Conservation (phyloP, 352 stramenopile species). For the Phytophthora foliorum region DNA sequence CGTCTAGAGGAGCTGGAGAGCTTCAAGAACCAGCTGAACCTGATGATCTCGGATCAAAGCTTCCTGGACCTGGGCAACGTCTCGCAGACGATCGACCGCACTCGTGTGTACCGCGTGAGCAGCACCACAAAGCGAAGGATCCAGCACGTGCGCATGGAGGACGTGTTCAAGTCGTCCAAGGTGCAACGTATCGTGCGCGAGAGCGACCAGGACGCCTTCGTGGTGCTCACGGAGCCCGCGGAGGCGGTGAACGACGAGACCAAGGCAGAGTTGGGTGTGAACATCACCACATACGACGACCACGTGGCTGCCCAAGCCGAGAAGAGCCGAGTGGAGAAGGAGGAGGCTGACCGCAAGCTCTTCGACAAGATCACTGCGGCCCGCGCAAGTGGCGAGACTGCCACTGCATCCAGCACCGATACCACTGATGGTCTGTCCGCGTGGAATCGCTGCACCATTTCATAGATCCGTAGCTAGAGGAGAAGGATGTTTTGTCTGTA, state of each 20-base stretch:
- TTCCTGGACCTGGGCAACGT: conserved; percentile 67
- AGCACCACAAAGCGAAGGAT: conserved; percentile 72
- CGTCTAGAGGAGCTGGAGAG: conserved; percentile 57
- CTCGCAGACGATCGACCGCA: conserved; percentile 72
- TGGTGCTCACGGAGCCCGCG: conserved; percentile 48
- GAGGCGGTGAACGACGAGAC: conserved; percentile 47
- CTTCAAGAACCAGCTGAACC: conserved; percentile 81
- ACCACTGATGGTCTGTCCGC: conserved; percentile 32
- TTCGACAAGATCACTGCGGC: conserved; percentile 40
- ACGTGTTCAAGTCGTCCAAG: conserved; percentile 71
- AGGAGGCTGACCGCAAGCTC: conserved; percentile 42
- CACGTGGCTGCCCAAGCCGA: conserved; percentile 46
- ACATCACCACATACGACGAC: conserved; percentile 64
- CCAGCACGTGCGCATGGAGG: conserved; percentile 71
- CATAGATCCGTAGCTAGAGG: conserved; percentile 48
- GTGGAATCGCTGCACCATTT: conserved; percentile 75
- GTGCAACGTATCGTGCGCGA: conserved; percentile 74
- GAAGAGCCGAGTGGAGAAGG: conserved; percentile 38
- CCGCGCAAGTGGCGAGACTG: conserved; percentile 9
- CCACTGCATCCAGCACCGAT: neutral
- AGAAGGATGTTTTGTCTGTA: conserved; percentile 29
- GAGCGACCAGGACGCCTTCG: conserved; percentile 69
- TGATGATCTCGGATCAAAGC: conserved; percentile 82
- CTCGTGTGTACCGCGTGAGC: conserved; percentile 68
- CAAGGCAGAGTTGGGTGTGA: conserved; percentile 46